Conservation (phyloP, 352 stramenopile species). For the Phytophthora sojae region DNA sequence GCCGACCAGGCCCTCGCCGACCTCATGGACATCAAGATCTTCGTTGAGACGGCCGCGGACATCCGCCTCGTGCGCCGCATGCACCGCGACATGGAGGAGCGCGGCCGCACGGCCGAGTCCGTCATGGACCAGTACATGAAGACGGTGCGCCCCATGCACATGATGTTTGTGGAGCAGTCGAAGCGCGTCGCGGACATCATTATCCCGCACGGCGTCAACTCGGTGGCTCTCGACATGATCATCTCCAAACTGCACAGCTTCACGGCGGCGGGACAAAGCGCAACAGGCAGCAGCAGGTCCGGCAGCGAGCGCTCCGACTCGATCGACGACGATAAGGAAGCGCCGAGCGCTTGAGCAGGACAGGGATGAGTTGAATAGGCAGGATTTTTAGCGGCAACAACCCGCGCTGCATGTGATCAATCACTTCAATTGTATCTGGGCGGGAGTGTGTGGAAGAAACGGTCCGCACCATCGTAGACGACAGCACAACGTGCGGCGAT, state of each 20-base stretch:
- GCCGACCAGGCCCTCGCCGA: conserved; percentile 88
- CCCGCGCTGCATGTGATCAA: conserved; percentile 26
- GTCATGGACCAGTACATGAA: conserved; percentile 97
- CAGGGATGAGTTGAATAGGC: conserved; percentile 28
- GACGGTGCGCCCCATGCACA: conserved; percentile 98
- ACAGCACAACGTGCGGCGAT: conserved; percentile 17
- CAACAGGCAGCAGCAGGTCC: conserved; percentile 49
- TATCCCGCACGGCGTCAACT: conserved; percentile 94
- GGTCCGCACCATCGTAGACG: conserved; percentile 11
- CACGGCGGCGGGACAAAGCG: conserved; percentile 44
- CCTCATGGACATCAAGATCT: conserved; percentile 98
- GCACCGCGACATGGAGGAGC: conserved; percentile 94
- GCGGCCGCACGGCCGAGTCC: conserved; percentile 92
- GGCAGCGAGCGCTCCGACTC: conserved; percentile 60
- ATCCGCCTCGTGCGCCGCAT: conserved; percentile 95
- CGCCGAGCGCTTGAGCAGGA: conserved; percentile 18
- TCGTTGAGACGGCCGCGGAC: conserved; percentile 96
- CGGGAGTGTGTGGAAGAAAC: conserved; percentile 18
- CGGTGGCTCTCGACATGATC: conserved; percentile 94
- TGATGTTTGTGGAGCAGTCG: conserved; percentile 97
- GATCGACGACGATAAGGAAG: conserved; percentile 47
- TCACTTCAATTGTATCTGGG: conserved; percentile 33
- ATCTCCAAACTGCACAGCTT: conserved; percentile 90
- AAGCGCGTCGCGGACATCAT: conserved; percentile 96
- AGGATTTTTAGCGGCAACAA: conserved; percentile 21